phyloP scores from a whole-genome alignment of 257 asterid genomes.

The Leptodermis oblonga region DNA sequence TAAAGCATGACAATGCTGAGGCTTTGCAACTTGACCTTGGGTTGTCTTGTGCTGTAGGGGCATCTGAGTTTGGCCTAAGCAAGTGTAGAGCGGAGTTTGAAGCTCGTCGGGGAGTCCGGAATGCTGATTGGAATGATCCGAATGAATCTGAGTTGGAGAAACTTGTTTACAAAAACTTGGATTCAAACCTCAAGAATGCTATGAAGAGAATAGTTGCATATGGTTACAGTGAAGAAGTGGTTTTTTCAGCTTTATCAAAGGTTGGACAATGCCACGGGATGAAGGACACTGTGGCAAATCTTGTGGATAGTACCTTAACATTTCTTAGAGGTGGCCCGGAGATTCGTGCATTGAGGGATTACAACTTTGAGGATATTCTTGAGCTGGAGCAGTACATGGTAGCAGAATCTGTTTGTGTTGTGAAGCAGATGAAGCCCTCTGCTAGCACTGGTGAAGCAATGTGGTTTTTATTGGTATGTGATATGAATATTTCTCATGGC shows the following conservation, averaged over 20 bases:
- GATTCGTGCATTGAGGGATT: constrained; percentile 55
- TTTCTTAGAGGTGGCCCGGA: constrained; percentile 70
- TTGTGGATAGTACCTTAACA: constrained; percentile 74
- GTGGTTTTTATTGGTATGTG: constrained; percentile 96
- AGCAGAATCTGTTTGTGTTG: constrained; percentile 88
- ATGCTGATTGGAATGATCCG: constrained; percentile 92
- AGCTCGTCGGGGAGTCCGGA: constrained; percentile 45
- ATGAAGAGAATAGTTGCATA: constrained; percentile 64
- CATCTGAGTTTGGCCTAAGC: constrained; percentile 42
- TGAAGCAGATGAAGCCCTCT: constrained; percentile 80
- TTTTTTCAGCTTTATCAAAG: constrained; percentile 70
- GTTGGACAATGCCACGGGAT: constrained; percentile 92
- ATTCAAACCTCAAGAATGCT: constrained; percentile 73
- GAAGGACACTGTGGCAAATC: constrained; percentile 85
- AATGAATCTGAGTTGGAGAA: constrained; percentile 87
- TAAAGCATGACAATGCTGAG: constrained; percentile 49
- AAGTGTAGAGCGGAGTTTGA: constrained; percentile 46
- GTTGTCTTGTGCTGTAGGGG: constrained; percentile 55
- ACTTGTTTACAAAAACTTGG: constrained; percentile 71
- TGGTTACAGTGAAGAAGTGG: constrained; percentile 74
- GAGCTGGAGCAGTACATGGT: constrained; percentile 82
- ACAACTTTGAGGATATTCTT: constrained; percentile 69
- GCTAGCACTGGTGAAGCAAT: constrained; percentile 95
- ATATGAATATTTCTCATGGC: constrained; percentile 85
- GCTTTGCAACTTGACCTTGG: constrained; percentile 76